Evolutionary conservation across 2,329 filamentous ascomycete genomes (phyloP), one percentile per base, ranked within the genome.

Genomic region (Neopestalotiopsis clavispora): DNA sequence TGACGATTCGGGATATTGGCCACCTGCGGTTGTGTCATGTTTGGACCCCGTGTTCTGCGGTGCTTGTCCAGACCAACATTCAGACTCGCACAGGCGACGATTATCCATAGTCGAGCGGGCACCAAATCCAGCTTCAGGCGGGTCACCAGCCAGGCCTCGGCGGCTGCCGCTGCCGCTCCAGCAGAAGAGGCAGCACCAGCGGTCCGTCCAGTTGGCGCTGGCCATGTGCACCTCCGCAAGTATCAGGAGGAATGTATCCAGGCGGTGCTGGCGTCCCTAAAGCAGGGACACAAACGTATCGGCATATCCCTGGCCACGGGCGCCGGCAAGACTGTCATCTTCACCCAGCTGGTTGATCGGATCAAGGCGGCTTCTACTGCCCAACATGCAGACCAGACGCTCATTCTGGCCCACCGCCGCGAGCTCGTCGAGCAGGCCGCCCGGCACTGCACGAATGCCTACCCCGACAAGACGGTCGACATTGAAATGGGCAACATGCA

Each of bases 341-440:
- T 99, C 82, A 98, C 95, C 13, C 94, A 97, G 78, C 87, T 99
- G 60, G 97, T 99, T 71, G 90, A 93, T 75, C 91, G 93, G 69
- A 85, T 98, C 65, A 80, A 84, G 66, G 81, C 90, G 5, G 4
- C 30, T 17, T 38, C 59, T n/a, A 84, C 83, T 12, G 83, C 84
- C 65, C 78, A 86, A 38, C 77, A 82, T 70, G 91, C 91, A 28
- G 89, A 89, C 1, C 94, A 94, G 77, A 97, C 95, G 0, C 86
- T 99, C 69, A 97, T 99, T 72, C 85, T 99, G 58, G 96, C 94
- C 17, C 96, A 99, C 80, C 91, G 96, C 34, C 90, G 94, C 63
- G 96, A 99, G 81, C 89, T 99, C 1, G 94, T 98, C 34, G 94
- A 98, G 77, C 96, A 99, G 82, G 96, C 96, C 3, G 94, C 94